Percentiles rank a stretch among this genome's conserved stretches.
Conservation (phyloP, 441 rosid species). For the Euphorbia schlechtendalii region DNA sequence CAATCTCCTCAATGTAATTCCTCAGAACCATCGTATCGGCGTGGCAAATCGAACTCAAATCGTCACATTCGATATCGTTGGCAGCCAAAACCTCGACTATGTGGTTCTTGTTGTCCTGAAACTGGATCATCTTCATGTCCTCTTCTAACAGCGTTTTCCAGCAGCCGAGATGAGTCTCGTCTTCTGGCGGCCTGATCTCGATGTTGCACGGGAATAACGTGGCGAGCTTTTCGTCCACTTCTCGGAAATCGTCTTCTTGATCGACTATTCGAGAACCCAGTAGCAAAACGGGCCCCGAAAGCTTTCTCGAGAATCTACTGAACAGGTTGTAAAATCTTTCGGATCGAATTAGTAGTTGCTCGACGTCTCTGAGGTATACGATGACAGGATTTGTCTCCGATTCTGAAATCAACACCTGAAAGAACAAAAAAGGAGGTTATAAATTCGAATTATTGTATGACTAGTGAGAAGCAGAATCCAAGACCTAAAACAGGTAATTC, state of each 20-base stretch:
- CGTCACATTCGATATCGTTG: constrained; percentile 85
- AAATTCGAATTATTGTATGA: too few relatives aligned
- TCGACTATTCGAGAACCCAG: constrained; percentile 81
- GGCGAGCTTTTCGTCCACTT: constrained; percentile 61
- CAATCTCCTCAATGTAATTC: constrained; percentile 80
- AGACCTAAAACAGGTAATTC: not conserved
- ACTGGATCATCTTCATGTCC: constrained; percentile 79
- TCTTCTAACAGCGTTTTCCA: constrained; percentile 89
- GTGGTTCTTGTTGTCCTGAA: constrained; percentile 90
- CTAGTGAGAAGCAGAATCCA: not conserved
- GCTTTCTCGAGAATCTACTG: constrained; percentile 53
- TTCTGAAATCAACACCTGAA: constrained; percentile 61
- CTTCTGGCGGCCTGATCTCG: constrained; percentile 76
- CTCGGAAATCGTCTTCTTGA: constrained; percentile 50
- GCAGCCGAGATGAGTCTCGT: constrained; percentile 62
- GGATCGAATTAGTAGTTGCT: constrained; percentile 70
- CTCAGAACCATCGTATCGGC: constrained; percentile 69
- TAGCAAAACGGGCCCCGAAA: constrained; percentile 65
- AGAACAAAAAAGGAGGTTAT: too few relatives aligned
- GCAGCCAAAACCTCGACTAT: constrained; percentile 84
- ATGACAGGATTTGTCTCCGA: constrained; percentile 58
- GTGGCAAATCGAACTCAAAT: constrained; percentile 68
- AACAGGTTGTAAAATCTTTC: constrained; percentile 59
- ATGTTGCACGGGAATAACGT: constrained; percentile 71
- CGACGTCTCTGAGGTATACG: constrained; percentile 73